phyloP scores from a whole-genome alignment of 2,329 filamentous ascomycete genomes.

The Pleomassaria siparia region DNA sequence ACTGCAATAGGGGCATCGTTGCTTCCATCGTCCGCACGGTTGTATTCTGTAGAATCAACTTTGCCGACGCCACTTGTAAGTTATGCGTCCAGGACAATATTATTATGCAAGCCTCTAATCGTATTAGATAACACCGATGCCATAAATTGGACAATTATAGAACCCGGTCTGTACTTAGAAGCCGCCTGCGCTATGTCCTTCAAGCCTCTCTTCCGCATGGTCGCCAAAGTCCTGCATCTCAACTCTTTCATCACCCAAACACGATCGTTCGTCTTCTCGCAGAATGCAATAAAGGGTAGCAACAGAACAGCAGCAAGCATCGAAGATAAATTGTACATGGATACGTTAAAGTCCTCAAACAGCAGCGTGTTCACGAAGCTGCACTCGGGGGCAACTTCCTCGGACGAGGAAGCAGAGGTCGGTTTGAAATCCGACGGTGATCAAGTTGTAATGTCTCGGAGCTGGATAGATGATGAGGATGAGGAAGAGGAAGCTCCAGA shows the following conservation, averaged over 20 bases:
- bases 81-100: not conserved
- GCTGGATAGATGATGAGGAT: not conserved
- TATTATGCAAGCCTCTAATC: not conserved
- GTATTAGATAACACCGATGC: constrained; percentile 17
- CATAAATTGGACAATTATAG: constrained; percentile 29
- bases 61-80: constrained; percentile 26
- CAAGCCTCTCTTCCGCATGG: constrained; percentile 26
- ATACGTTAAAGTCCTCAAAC: constrained; percentile 10
- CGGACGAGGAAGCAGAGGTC: constrained; percentile 1
- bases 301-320: not conserved
- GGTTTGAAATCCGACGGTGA: constrained; percentile 2
- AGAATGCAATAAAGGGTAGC: not conserved
- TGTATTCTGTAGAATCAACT: constrained; percentile 17
- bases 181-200: constrained; percentile 26
- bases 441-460: not conserved
- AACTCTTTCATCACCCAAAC: constrained; percentile 20
- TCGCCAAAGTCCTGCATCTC: constrained; percentile 21
- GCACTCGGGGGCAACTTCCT: constrained; percentile 7
- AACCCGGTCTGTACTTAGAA: constrained; percentile 29
- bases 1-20: constrained; percentile 21
- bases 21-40: constrained; percentile 27
- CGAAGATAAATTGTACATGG: constrained; percentile 11
- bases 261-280: constrained; percentile 9
- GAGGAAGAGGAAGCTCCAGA: not conserved
- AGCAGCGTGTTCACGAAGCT: constrained; percentile 12